phyloP scores from a whole-genome alignment of 306 rosid species.

The Senna siamea region DNA sequence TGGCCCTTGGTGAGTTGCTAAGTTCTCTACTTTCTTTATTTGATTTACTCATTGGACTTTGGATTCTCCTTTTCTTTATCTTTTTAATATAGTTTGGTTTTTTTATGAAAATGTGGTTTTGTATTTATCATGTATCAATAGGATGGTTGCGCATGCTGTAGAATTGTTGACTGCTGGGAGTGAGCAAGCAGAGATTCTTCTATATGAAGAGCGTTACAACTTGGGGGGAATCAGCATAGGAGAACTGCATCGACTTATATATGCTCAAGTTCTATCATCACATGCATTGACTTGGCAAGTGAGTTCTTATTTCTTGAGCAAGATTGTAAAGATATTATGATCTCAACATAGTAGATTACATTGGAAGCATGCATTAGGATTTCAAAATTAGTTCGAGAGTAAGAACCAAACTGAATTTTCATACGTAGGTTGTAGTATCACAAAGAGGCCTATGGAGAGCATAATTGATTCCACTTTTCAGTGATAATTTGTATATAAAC shows the following conservation, averaged over 20 bases:
- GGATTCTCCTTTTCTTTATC: constrained; percentile 4
- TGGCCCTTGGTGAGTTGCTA: constrained; percentile 89
- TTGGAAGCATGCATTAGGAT: constrained; percentile 29
- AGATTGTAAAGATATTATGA: constrained; percentile 27
- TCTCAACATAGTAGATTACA: constrained; percentile 28
- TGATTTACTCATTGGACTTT: not conserved
- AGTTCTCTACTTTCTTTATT: constrained; percentile 22
- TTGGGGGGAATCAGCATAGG: constrained; percentile 91
- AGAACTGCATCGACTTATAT: constrained; percentile 84
- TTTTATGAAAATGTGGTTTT: constrained; percentile 31
- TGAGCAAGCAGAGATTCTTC: constrained; percentile 83
- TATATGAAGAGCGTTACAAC: constrained; percentile 68
- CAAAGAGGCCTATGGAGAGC: not conserved
- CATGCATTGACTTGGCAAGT: constrained; percentile 96
- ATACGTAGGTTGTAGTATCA: no score
- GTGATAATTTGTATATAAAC: constrained; percentile 8
- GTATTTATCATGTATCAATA: constrained; percentile 46
- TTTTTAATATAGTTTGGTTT: not conserved
- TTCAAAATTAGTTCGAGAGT: constrained; percentile 25
- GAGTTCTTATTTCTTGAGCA: constrained; percentile 46
- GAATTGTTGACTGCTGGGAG: constrained; percentile 89
- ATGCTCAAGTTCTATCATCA: constrained; percentile 92
- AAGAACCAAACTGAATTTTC: no score
- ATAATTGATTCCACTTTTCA: constrained; percentile 8
- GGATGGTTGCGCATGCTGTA: constrained; percentile 92